Conservation (phyloP, 2,329 filamentous ascomycete species). For the Stemphylium beticola region DNA sequence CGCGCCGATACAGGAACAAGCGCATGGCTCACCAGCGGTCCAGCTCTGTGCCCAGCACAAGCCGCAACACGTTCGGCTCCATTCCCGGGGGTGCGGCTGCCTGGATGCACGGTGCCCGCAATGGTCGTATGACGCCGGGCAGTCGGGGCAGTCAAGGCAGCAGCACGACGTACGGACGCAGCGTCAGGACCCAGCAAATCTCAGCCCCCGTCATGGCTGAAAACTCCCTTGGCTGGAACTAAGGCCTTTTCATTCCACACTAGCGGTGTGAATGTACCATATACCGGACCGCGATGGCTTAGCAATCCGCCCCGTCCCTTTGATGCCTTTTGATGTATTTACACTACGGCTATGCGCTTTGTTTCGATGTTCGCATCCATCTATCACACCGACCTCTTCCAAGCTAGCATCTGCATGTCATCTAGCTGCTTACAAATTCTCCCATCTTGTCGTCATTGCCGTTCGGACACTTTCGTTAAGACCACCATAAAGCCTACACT, state of each 20-base stretch:
- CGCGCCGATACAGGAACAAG: constrained; percentile 87
- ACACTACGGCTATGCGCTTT: constrained; percentile 13
- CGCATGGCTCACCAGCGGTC: constrained; percentile 77
- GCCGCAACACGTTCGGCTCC: constrained; percentile 54
- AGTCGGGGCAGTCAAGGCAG: constrained; percentile 49
- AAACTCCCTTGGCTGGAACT: constrained; percentile 97
- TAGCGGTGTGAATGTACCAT: constrained; percentile 40
- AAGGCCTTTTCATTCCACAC: constrained; percentile 42
- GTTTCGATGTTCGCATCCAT: constrained; percentile 2
- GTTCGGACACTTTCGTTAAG: constrained; percentile 47
- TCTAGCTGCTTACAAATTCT: constrained; percentile 22
- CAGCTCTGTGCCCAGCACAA: constrained; percentile 76
- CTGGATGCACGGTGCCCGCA: constrained; percentile 55
- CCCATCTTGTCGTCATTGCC: constrained; percentile 28
- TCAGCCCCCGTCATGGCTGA: constrained; percentile 90
- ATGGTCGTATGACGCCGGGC: constrained; percentile 48
- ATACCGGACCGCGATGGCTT: constrained; percentile 23
- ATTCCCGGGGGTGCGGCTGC: constrained; percentile 54
- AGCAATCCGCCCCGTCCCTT: constrained; percentile 3
- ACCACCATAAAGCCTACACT: constrained; percentile 36
- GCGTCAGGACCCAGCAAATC: constrained; percentile 73
- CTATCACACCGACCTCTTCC: constrained; percentile 17
- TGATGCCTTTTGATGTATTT: constrained; percentile 28
- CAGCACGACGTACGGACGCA: constrained; percentile 69
- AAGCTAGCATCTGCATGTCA: constrained; percentile 23